These are phyloP conservation scores for Colletotrichum tropicale DNA, from an alignment of 2,329 filamentous ascomycete genomes.

Conservation along the genomic window DNA sequence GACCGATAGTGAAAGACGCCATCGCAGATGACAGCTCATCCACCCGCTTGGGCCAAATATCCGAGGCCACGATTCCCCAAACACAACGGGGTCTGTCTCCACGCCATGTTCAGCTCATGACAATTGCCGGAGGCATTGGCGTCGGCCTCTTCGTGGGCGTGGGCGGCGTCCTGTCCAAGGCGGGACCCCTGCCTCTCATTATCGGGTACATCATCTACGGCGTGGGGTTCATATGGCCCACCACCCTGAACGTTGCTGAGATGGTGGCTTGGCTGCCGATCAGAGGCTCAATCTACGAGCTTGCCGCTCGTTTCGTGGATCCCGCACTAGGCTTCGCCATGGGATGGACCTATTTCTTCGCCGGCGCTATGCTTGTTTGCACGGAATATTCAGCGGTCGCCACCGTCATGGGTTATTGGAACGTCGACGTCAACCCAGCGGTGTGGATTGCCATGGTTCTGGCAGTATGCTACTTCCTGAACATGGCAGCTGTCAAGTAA, in stretches of 20 bases:
- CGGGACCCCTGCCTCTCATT: conserved; percentile 47
- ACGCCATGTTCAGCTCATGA: conserved; percentile 54
- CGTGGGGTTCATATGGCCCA: conserved; percentile 46
- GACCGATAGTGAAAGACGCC: not conserved
- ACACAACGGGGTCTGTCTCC: conserved; percentile 33
- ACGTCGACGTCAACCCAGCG: conserved; percentile 44
- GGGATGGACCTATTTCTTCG: conserved; percentile 52
- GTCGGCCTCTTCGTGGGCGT: conserved; percentile 50
- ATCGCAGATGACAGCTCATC: not conserved
- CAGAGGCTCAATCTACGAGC: conserved; percentile 58
- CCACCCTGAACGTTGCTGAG: conserved; percentile 55
- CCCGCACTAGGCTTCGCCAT: conserved; percentile 61
- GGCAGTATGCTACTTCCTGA: conserved; percentile 48
- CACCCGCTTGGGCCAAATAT: not conserved
- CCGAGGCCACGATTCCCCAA: not conserved
- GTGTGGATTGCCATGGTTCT: conserved; percentile 55
- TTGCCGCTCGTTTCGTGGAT: conserved; percentile 59
- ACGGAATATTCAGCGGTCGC: conserved; percentile 49
- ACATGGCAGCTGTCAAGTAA: conserved; percentile 49
- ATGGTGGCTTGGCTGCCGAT: conserved; percentile 62
- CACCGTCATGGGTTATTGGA: conserved; percentile 50
- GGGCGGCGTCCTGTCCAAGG: conserved; percentile 43
- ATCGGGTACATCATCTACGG: conserved; percentile 51
- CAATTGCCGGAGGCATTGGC: conserved; percentile 52
- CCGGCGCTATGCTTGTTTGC: conserved; percentile 48